A percentile compares a stretch with the other conserved stretches of the same genome.
phyloP scores from a whole-genome alignment of 495 filamentous ascomycete genomes.

The Penicillium samsonianum region DNA sequence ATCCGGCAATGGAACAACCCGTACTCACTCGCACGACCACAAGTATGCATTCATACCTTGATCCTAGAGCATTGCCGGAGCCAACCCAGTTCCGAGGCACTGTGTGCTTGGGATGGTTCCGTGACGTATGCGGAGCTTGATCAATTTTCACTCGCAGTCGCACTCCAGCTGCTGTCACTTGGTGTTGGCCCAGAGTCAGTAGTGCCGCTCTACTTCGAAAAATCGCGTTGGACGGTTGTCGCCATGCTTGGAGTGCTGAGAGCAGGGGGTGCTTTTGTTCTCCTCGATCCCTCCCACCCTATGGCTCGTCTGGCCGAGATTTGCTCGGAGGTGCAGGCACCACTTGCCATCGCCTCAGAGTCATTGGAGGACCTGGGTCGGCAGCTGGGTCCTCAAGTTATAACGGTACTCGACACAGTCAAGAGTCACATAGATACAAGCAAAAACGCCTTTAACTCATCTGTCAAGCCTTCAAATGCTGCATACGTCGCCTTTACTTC shows the following conservation, averaged over 20 bases:
- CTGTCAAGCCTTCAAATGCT: conserved; percentile 13
- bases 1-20: conserved; percentile 1
- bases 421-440: neutral
- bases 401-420: neutral
- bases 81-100: conserved; percentile 34
- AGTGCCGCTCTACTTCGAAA: conserved; percentile 50
- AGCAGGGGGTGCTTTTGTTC: conserved; percentile 23
- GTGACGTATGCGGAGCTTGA: conserved; percentile 30
- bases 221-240: conserved; percentile 36
- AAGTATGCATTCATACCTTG: neutral
- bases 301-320: neutral
- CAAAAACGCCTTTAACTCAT: neutral
- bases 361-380: neutral
- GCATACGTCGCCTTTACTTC: conserved; percentile 36
- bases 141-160: neutral
- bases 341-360: neutral
- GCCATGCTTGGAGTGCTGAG: conserved; percentile 31
- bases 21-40: neutral
- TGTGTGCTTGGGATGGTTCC: conserved; percentile 27
- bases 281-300: conserved; percentile 17
- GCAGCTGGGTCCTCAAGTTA: neutral
- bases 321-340: neutral
- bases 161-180: conserved; percentile 23
- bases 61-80: conserved; percentile 50
- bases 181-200: conserved; percentile 37